Evolutionary conservation across 148 eudicot species (phyloP), one percentile per base, ranked within the genome.

Genomic region (Heliamphora exappendiculata): DNA sequence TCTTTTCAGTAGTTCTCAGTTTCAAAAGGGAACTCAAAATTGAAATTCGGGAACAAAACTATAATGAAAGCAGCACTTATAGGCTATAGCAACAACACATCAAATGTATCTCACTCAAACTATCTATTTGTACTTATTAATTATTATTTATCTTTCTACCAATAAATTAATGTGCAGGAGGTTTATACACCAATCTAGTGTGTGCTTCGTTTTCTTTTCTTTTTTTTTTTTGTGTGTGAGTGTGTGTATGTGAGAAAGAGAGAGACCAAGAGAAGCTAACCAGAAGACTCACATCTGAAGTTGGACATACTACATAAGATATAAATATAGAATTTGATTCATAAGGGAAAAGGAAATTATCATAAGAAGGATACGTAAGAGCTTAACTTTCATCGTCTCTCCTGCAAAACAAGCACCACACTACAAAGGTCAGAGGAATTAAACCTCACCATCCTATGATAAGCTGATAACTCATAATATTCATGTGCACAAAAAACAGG

Each of bases 341-440:
- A 69, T 47, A 24, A n/a, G 29, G 37, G 22, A 50, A 47, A 47
- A 36, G 31, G 24, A 60, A 59, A 59, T 70, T 13, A 13, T 36
- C 47, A 26, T 20, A 70, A 69, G 44, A 79, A 82, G 88, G 90
- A 88, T 88, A 88, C 90, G 92, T 44, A 88, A 65, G 81, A 92
- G 79, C 71, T 90, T 92, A 76, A 92, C 94, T 81, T 92, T 92
- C 97, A 92, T 92, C 73, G 44, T 82, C 80, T 70, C 36, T 83
- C 85, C 85, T 82, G 83, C 79, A 85, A 79, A 72, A 74, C 55
- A 64, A 65, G 41, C 19, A 50, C 6, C 51, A 4, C 0, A 72
- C n/a, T n/a, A n/a, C n/a, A n/a, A n/a, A n/a, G n/a, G n/a, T n/a
- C n/a, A n/a, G n/a, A 51, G 55, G 16, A 2, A 51, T 22, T 51